These are phyloP conservation scores for Aureobasidium vineae DNA, from an alignment of 2,329 filamentous ascomycete genomes.

Conservation along the genomic window DNA sequence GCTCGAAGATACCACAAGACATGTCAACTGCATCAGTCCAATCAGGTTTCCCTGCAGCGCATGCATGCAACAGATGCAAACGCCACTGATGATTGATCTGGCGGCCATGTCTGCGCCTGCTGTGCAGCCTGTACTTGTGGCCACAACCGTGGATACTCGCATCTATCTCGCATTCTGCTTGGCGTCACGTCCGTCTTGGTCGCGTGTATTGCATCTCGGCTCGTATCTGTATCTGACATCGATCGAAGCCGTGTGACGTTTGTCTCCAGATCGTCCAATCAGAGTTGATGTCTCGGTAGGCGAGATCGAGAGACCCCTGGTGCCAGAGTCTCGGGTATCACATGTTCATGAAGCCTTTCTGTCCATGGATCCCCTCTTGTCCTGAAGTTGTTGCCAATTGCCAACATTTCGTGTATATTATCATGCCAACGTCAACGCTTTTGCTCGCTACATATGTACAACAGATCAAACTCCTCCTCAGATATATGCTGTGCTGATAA, in stretches of 20 bases:
- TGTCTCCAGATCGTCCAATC: neutral
- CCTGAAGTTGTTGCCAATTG: neutral
- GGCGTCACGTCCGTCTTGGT: neutral
- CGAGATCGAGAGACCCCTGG: neutral
- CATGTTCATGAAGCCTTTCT: neutral
- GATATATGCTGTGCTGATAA: constrained; percentile 1
- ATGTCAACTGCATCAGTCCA: constrained; percentile 5
- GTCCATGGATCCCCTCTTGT: neutral
- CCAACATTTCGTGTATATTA: too few relatives aligned
- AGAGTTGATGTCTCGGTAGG: neutral
- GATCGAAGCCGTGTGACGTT: neutral
- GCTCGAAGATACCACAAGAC: neutral
- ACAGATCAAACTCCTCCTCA: neutral
- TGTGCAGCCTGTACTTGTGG: neutral
- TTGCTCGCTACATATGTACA: constrained; percentile 13
- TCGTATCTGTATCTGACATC: neutral
- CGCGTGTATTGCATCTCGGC: neutral
- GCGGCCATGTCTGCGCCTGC: too few relatives aligned
- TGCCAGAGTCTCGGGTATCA: neutral
- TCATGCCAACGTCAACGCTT: neutral
- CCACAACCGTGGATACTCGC: neutral
- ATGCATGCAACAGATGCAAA: neutral
- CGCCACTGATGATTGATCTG: neutral
- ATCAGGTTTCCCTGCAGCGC: neutral
- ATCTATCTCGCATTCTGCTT: neutral